phyloP scores from a whole-genome alignment of 2,329 filamentous ascomycete genomes.

The Colletotrichum lentis region DNA sequence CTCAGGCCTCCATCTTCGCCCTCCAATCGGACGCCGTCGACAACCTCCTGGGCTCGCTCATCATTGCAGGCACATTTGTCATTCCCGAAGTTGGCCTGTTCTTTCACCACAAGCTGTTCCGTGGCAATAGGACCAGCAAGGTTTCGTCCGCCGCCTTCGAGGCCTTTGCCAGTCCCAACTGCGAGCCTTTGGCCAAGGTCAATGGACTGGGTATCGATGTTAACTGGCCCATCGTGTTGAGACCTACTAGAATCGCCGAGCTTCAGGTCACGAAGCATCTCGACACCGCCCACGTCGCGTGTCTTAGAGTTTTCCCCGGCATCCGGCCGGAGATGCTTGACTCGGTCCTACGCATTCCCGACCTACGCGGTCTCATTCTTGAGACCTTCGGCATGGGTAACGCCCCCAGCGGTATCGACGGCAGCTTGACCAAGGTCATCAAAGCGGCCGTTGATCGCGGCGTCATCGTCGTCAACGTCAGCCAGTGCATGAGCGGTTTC shows the following conservation, averaged over 20 bases:
- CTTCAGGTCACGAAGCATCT: slow-evolving; percentile 79
- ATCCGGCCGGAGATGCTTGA: slow-evolving; percentile 95
- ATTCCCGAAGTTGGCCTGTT: slow-evolving; percentile 93
- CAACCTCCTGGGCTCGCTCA: slow-evolving; percentile 86
- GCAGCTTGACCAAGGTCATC: slow-evolving; percentile 80
- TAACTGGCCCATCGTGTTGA: slow-evolving; percentile 78
- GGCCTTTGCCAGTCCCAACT: slow-evolving; percentile 89
- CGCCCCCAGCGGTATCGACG: slow-evolving; percentile 82
- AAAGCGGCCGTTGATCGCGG: slow-evolving; percentile 79
- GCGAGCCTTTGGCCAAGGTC: slow-evolving; percentile 80
- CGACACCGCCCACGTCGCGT: slow-evolving; percentile 88
- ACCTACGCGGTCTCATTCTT: slow-evolving; percentile 81
- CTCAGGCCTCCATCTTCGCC: slow-evolving; percentile 86
- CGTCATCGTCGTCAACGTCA: slow-evolving; percentile 88
- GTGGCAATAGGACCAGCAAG: slow-evolving; percentile 88
- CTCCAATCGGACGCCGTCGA: slow-evolving; percentile 91
- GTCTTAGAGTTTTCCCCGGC: slow-evolving; percentile 88
- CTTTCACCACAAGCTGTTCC: slow-evolving; percentile 90
- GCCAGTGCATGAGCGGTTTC: slow-evolving; percentile 82
- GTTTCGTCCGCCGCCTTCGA: slow-evolving; percentile 86
- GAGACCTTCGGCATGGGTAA: slow-evolving; percentile 96
- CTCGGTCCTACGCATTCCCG: slow-evolving; percentile 78
- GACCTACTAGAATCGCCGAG: slow-evolving; percentile 76
- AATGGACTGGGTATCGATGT: slow-evolving; percentile 83
- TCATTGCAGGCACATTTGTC: slow-evolving; percentile 90